Evolutionary conservation across 1,284 basidiomycete genomes (phyloP), one percentile per base, ranked within the genome.

Genomic region (Dichomitus squalens): DNA sequence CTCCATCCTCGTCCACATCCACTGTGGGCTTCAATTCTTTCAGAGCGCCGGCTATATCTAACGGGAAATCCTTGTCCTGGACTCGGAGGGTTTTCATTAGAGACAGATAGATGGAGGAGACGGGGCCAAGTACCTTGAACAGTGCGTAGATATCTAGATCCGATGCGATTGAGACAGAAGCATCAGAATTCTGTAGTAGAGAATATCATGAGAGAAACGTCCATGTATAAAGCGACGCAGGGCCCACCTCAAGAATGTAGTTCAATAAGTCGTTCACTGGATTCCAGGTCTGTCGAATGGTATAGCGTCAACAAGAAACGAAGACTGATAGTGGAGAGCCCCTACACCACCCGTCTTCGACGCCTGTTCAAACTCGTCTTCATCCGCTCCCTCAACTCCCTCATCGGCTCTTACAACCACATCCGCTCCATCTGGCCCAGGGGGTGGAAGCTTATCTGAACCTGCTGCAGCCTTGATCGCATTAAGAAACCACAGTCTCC

Each of bases 381-480:
- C 41, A 3, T 18, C 33, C 5, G 20, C 21, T n/a, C 3, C 49
- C 8, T 29, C n/a, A n/a, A n/a, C 50, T 4, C 29, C 44, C 4
- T 12, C n/a, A 6, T 9, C 38, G 0, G 29, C 38, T 14, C 29
- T 6, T 6, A 20, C 38, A 4, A 3, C 46, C 8, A 27, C n/a
- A 5, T 20, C 47, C 0, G 36, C 14, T 11, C 49, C 44, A 4
- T 46, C 40, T 27, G 49, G 40, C 38, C 53, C 21, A 7, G 40
- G 41, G 4, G 57, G 49, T 6, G 44, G 44, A 18, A 57, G 54
- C 31, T 64, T 46, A 20, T 59, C 48, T 3, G 64, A 59, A 6
- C 64, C 64, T 2, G 65, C 64, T 0, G 55, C 64, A 16, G 67
- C 65, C 16, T 59, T 49, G 9, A 66, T 49, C 8, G 53, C 53